These are phyloP conservation scores for Simplicillium sp. DNA, from an alignment of 2,329 filamentous ascomycete species.

Conservation along the genomic window DNA sequence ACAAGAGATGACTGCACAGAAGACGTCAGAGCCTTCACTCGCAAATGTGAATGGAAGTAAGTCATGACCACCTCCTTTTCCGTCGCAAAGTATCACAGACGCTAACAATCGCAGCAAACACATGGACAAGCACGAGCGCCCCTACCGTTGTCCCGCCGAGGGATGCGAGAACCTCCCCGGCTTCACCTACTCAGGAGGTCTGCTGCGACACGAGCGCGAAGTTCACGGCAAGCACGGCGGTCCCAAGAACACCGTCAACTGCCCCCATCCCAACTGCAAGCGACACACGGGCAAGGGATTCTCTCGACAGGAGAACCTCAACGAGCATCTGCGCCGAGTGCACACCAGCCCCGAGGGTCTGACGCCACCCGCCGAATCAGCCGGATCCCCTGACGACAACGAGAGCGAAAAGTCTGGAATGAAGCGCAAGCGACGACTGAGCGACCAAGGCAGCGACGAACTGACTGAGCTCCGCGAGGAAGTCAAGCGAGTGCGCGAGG, in stretches of 20 bases:
- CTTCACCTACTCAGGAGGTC: constrained; percentile 89
- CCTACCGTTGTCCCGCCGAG: constrained; percentile 75
- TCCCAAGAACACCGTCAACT: constrained; percentile 79
- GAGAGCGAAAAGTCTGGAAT: constrained; percentile 33
- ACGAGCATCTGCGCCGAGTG: constrained; percentile 86
- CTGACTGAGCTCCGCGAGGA: constrained; percentile 52
- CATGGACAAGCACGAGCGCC: constrained; percentile 95
- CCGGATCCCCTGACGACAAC: constrained; percentile 33
- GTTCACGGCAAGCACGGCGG: constrained; percentile 87
- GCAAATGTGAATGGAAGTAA: constrained; percentile 93
- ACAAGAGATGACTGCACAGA: constrained; percentile 60
- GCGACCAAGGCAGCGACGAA: constrained; percentile 26
- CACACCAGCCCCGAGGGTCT: constrained; percentile 48
- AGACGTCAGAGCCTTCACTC: constrained; percentile 55
- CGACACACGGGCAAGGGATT: constrained; percentile 83
- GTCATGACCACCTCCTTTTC: constrained; percentile 23
- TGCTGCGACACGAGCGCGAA: constrained; percentile 84
- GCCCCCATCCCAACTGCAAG: constrained; percentile 80
- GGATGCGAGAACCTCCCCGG: constrained; percentile 86
- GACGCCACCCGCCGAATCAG: constrained; percentile 21
- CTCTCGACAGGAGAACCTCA: constrained; percentile 85
- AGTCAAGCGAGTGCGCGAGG: constrained; percentile 55
- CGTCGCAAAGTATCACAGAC: not conserved
- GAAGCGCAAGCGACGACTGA: constrained; percentile 37
- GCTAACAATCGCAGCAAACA: constrained; percentile 60